These are phyloP conservation scores for Clavulina sp. DNA, from an alignment of 768 basidiomycete species.

Conservation along the genomic window DNA sequence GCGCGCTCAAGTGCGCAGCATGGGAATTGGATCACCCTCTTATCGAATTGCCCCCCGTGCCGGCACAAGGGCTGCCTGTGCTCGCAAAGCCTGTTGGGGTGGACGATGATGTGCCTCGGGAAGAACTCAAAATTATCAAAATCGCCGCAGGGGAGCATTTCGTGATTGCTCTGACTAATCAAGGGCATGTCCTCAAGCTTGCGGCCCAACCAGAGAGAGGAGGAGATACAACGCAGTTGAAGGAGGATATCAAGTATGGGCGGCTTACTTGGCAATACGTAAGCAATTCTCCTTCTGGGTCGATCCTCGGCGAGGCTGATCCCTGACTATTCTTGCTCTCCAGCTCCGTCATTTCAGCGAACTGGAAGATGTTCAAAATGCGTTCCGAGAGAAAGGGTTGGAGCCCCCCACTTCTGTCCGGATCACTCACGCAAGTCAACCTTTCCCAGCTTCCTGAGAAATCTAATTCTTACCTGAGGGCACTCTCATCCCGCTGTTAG, in stretches of 20 bases:
- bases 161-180: slow-evolving; percentile 63
- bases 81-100: slow-evolving; percentile 21
- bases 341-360: slow-evolving; percentile 67
- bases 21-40: slow-evolving; percentile 45
- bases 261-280: slow-evolving; percentile 49
- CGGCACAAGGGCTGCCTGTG: slow-evolving; percentile 35
- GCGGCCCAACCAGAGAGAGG: slow-evolving; percentile 24
- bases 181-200: slow-evolving; percentile 60
- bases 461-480: slow-evolving; percentile 7
- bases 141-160: slow-evolving; percentile 63
- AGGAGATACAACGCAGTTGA: slow-evolving; percentile 2
- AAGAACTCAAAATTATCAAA: slow-evolving; percentile 36
- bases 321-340: not conserved
- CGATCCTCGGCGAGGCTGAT: not conserved
- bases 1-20: slow-evolving; percentile 36
- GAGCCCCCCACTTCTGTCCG: slow-evolving; percentile 30
- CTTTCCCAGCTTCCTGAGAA: slow-evolving; percentile 1
- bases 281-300: slow-evolving; percentile 15
- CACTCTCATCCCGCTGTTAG: slow-evolving; percentile 22
- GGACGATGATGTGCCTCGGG: slow-evolving; percentile 1
- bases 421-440: slow-evolving; percentile 57
- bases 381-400: slow-evolving; percentile 14
- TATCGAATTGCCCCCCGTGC: slow-evolving; percentile 38
- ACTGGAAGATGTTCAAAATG: slow-evolving; percentile 28
- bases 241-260: not conserved